Percentiles rank a stretch among this genome's conserved stretches.
Evolutionary conservation across 306 rosid species (phyloP).

Genomic region (Ormosia emarginata): DNA sequence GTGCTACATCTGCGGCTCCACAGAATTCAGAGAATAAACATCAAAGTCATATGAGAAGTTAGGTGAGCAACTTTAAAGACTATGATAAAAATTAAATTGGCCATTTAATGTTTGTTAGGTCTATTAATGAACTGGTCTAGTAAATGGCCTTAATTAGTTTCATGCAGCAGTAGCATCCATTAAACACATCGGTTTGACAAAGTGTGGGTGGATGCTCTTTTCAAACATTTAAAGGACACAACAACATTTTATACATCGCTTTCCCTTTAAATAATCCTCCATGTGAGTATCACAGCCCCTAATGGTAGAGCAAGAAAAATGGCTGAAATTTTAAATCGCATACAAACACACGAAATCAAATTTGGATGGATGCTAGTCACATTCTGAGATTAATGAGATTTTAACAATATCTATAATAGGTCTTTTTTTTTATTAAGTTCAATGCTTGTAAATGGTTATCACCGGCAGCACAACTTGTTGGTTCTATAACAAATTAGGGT

Average conservation of each 20-base stretch:
- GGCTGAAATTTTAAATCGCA: not conserved
- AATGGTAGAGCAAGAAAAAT: constrained; percentile 11
- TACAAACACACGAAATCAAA: constrained; percentile 20
- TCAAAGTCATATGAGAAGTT: constrained; percentile 49
- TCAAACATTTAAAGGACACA: constrained; percentile 67
- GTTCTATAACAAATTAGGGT: constrained; percentile 24
- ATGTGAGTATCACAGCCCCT: constrained; percentile 20
- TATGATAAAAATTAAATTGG: constrained; percentile 54
- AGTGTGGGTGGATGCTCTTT: constrained; percentile 72
- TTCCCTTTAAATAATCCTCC: constrained; percentile 32
- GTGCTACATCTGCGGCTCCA: constrained; percentile 32
- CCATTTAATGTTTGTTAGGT: constrained; percentile 75
- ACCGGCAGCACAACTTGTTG: constrained; percentile 32
- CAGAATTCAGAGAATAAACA: constrained; percentile 43
- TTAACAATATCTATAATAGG: not conserved
- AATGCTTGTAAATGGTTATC: constrained; percentile 29
- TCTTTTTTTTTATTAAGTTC: constrained; percentile 2
- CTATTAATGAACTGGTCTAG: constrained; percentile 68
- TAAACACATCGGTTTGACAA: constrained; percentile 60
- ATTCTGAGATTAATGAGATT: constrained; percentile 22
- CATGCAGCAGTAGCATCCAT: constrained; percentile 55
- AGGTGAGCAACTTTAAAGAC: constrained; percentile 63
- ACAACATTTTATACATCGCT: constrained; percentile 41
- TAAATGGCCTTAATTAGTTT: constrained; percentile 72
- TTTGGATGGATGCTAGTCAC: constrained; percentile 21